These are phyloP conservation scores for Penicillium sp. DNA, from an alignment of 2,329 filamentous ascomycete genomes.

Conservation along the genomic window DNA sequence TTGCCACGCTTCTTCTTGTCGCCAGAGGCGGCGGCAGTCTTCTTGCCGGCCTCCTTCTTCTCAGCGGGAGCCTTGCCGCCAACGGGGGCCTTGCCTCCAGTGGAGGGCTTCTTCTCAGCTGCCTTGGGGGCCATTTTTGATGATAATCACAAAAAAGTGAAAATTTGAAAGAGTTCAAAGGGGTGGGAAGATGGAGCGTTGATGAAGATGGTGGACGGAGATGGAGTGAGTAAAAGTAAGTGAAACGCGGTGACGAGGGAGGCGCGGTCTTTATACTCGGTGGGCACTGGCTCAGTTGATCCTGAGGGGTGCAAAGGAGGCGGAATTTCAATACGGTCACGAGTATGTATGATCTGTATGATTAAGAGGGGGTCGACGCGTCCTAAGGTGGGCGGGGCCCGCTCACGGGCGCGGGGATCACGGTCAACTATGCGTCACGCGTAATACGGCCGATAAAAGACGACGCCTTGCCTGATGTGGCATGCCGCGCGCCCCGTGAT, in stretches of 20 bases:
- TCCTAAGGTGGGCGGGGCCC: conserved; percentile 11
- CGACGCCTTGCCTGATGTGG: conserved; percentile 30
- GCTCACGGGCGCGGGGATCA: conserved; percentile 16
- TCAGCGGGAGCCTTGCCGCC: conserved; percentile 75
- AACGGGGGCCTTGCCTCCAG: conserved; percentile 86
- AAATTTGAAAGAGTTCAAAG: conserved; percentile 28
- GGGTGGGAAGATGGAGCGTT: conserved; percentile 33
- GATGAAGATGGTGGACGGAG: conserved; percentile 24
- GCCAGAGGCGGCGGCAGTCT: conserved; percentile 83
- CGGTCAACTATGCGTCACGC: conserved; percentile 15
- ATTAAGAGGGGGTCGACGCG: conserved; percentile 34
- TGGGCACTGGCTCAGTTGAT: conserved; percentile 44
- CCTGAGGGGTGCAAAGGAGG: conserved; percentile 42
- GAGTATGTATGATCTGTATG: conserved; percentile 46
- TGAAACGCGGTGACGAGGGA: conserved; percentile 43
- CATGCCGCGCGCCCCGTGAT: conserved; percentile 26
- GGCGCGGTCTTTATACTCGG: conserved; percentile 47
- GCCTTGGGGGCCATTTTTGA: conserved; percentile 94
- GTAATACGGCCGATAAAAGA: conserved; percentile 22
- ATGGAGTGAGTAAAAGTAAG: conserved; percentile 35
- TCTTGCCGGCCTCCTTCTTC: conserved; percentile 99
- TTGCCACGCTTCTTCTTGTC: conserved; percentile 99
- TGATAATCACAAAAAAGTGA: conserved; percentile 26
- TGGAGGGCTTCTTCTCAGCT: conserved; percentile 95
- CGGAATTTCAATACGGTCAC: conserved; percentile 48